Base-by-base conservation (phyloP, 116 monocot species). In the Iris pallida region DNA sequence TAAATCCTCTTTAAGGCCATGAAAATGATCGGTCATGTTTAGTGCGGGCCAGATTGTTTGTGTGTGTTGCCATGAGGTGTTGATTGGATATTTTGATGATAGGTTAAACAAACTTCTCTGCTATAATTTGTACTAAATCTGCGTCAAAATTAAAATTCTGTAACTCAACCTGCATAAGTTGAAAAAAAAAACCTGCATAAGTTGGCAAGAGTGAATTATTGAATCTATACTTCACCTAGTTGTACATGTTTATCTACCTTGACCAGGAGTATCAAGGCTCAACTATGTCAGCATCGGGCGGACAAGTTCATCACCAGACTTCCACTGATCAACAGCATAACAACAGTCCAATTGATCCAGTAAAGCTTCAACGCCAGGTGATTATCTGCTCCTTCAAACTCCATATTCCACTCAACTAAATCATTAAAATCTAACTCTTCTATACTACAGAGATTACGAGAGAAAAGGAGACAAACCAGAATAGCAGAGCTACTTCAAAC, bases 331-430 rank as follows among this genome's bases (percentile, higher is more conserved):
- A 78, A 66, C 52, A 46, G n/a, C 64, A 65, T 45, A 54, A 59
- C 61, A n/a, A 41, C 19, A 45, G 11, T 44, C 14, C 52, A 20
- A 42, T 64, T 52, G 74, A 68, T 61, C 83, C 75, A 42, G 20
- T 78, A 55, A 86, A 90, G 70, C 75, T 80, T 80, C 78, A 73
- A 65, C 86, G 90, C 48, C 77, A 76, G 90, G 90, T 83, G 8
- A 75, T 68, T 58, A 12, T 66, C 16, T 72, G 17, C 4, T 40
- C 4, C 19, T 63, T 72, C 57, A 19, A 3, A 16, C 18, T 20
- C 48, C 30, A 30, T 30, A 30, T 30, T 30, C 30, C 30, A 30
- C 2, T 3, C 5, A 4, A 7, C 0, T n/a, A 53, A 7, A 16
- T 53, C 13, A 5, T 20, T 53, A 15, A 40, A 2, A 41, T 6